Conservation (phyloP, 1,284 basidiomycete genomes). For the Papiliotrema nemorosa region DNA sequence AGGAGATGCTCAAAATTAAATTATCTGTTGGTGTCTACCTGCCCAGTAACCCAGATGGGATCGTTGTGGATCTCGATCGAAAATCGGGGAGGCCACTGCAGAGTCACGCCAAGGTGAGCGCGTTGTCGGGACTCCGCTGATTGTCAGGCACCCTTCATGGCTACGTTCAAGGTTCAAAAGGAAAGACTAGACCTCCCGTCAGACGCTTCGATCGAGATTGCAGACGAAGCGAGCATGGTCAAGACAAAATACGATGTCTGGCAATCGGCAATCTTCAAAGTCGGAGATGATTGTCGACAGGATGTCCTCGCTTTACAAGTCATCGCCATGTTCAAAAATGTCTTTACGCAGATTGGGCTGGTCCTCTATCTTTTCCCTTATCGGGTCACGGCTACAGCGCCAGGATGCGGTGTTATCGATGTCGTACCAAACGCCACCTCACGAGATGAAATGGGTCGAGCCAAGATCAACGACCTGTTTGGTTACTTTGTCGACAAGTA, state of each 20-base stretch:
- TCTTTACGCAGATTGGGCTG: constrained; percentile 81
- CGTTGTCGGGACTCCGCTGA: not conserved
- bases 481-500: constrained; percentile 96
- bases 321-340: constrained; percentile 99
- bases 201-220: constrained; percentile 24
- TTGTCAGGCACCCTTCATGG: constrained; percentile 96
- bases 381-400: constrained; percentile 92
- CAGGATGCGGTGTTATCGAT: constrained; percentile 97
- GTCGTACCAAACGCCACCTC: constrained; percentile 98
- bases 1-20: constrained; percentile 95
- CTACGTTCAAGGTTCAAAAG: constrained; percentile 96
- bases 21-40: constrained; percentile 94
- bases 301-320: constrained; percentile 94
- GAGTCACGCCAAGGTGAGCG: constrained; percentile 85
- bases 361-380: constrained; percentile 94
- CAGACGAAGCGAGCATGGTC: constrained; percentile 50
- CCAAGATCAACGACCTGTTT: constrained; percentile 93
- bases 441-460: constrained; percentile 97
- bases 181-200: constrained; percentile 57
- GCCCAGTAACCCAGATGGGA: constrained; percentile 95
- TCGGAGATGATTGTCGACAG: constrained; percentile 98
- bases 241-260: constrained; percentile 80
- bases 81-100: constrained; percentile 94
- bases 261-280: constrained; percentile 99
- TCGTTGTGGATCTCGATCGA: constrained; percentile 93